Base-by-base conservation (phyloP, 805 yeast species). In the Wickerhamiella alocasiicola region DNA sequence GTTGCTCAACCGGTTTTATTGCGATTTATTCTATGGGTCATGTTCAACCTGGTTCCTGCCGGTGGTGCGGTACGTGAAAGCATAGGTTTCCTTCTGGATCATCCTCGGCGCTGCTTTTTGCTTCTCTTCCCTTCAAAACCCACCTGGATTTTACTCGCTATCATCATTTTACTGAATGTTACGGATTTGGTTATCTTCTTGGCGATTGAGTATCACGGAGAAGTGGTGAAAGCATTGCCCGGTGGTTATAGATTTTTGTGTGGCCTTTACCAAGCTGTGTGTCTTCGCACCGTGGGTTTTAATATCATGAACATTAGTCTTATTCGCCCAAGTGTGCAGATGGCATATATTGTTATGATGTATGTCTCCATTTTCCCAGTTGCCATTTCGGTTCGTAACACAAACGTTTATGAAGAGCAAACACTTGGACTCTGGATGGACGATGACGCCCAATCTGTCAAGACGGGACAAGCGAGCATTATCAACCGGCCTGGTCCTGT, bases 351-450 rank as follows among this genome's bases (percentile, higher is more conserved):
- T 76, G 71, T 91, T 45, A 88, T 91, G 97, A 91, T 91, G 98
- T 91, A 91, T 62, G 85, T 91, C 20, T 88, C 97, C 12, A 96
- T 88, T 32, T 67, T 87, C 55, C 99, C 99, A 1, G 65, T 91
- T 51, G 98, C 99, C 24, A 91, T 91, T 48, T 83, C 95, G 28
- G 85, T 91, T 47, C 76, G 99, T 63, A 73, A 96, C 58, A 91
- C 98, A 15, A 91, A 91, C 57, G 99, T 91, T 42, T 91, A 91
- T 62, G 99, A 91, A 57, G 98, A 91, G 54, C 97, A 85, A 56
- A 81, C 95, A 0, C 63, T 91, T 43, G 98, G 98, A n/a, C 71
- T 85, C n/a, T 87, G 82, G 55, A 46, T 42, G 5, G 58, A 54
- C 3, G 60, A 53, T n/a, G 50, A 50, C 13, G 56, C 50, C 4